These are phyloP conservation scores for Ustilago shanxiensis DNA, from an alignment of 1,284 basidiomycete genomes.

Conservation along the genomic window DNA sequence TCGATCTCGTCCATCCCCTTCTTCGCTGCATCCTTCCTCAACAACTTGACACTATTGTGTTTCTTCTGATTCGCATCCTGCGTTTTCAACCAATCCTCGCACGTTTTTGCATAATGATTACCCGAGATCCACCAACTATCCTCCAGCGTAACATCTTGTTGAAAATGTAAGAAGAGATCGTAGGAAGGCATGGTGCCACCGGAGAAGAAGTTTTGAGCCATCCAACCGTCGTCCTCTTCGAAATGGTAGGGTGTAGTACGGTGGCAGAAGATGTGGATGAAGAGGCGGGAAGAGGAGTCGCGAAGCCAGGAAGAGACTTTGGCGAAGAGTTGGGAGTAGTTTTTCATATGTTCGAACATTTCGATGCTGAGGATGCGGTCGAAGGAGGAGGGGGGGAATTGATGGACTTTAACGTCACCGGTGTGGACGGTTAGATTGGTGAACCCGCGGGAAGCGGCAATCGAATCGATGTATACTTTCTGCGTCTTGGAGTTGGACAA, in stretches of 20 bases:
- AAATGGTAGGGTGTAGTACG: constrained; percentile 77
- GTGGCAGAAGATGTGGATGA: constrained; percentile 84
- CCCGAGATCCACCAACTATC: constrained; percentile 74
- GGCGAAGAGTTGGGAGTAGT: constrained; percentile 76
- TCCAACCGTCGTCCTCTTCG: constrained; percentile 81
- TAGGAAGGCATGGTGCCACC: constrained; percentile 72
- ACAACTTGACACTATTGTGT: constrained; percentile 30
- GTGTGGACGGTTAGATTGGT: constrained; percentile 78
- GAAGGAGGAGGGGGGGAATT: constrained; percentile 75
- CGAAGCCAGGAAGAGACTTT: constrained; percentile 80
- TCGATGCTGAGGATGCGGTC: constrained; percentile 82
- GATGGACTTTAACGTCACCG: constrained; percentile 79
- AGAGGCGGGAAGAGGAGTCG: constrained; percentile 74
- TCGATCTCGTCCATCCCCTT: constrained; percentile 71
- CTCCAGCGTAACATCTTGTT: constrained; percentile 78
- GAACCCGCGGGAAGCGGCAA: constrained; percentile 75
- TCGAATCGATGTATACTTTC: constrained; percentile 77
- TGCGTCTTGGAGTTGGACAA: constrained; percentile 81
- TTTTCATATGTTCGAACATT: constrained; percentile 80
- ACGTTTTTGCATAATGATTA: constrained; percentile 77
- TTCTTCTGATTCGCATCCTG: constrained; percentile 77
- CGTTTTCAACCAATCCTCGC: constrained; percentile 78
- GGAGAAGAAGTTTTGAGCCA: constrained; percentile 79
- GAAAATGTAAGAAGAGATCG: constrained; percentile 81
- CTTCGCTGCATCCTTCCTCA: constrained; percentile 51